Evolutionary conservation across 2,329 filamentous ascomycete genomes (phyloP), one percentile per base, ranked within the genome.

Genomic region (Ophiostoma sp.): DNA sequence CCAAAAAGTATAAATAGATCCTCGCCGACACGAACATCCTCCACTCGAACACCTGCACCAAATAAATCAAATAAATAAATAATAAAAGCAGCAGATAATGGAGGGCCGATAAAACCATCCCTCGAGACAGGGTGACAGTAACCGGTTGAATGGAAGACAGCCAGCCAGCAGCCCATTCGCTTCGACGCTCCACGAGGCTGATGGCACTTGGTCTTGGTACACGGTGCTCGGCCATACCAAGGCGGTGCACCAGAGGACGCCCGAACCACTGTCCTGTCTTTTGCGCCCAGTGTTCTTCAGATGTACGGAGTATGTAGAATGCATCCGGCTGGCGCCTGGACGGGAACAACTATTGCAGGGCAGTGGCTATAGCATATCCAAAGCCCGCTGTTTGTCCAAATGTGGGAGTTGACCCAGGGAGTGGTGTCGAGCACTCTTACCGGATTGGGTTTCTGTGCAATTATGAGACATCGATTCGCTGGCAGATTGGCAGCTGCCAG

Each of bases 111-210:
- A 45, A 17, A 42, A 66, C 61, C 59, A 31, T 63, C 17, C 36
- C 36, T 45, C 61, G 36, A 66, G 36, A 39, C n/a, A 71, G 48
- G 39, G 52, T 70, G n/a, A 59, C 39, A 48, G 69, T 45, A 71
- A 61, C 69, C 55, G 69, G 69, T 63, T 63, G 69, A 71, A 63
- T 61, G 39, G 69, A 71, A 71, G 52, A 22, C 42, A 48, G 55
- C 69, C 55, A 57, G 69, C 69, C 52, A 45, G 69, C 48, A 70
- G 68, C n/a, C 69, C 66, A 55, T 63, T 50, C 69, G 69, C 52
- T 61, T 61, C 61, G 69, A 50, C 69, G 25, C 69, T 69, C 45
- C 55, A 63, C 69, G 69, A 71, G 69, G 69, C 69, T 71, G 69
- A 63, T 71, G 69, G 25, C 55, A 71, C 69, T 57, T 63, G 69